Evolutionary conservation across 345 rosid genomes (phyloP), one percentile per base, ranked within the genome.

Genomic region (Gossypium longicalyx): DNA sequence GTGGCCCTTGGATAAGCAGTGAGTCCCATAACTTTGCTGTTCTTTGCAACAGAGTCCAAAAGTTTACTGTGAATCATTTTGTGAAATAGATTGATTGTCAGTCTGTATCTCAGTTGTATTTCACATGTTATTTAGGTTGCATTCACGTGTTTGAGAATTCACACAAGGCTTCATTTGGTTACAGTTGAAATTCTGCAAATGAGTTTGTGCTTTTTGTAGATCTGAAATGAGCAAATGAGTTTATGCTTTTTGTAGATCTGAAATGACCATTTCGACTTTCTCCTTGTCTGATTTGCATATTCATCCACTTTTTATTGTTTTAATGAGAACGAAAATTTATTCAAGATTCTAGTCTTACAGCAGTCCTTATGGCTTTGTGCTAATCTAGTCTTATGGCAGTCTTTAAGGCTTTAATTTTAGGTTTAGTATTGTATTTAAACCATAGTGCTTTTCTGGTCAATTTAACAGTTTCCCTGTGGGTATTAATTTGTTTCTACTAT

Each of bases 1-100:
- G 99, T 93, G 98, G 99, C 99, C 99, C 70, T 78, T 95, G 99
- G 99, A 95, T 83, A 95, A 95, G 86, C 68, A 82, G 99, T 95
- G 83, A 91, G 96, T 78, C 23, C 48, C 48, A 34, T 29, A 70
- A 81, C 73, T 29, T 70, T 52, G 27, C 62, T 70, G 47, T 53
- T 52, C 59, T 52, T 16, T 51, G 61, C 60, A 51, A 11, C 57
- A 48, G 34, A 13, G 6, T 52, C 45, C 25, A 38, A 29, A 34
- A n/a, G 48, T 52, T 48, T 45, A 48, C 54, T 58, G 59, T 38
- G 41, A 48, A 7, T 13, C 9, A 3, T 68, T 25, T 60, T 69
- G 70, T 66, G 45, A 16, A 48, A 22, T 67, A 45, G 54, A 67
- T 65, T 67, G 23, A 29, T 47, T 58, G 38, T 68, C 29, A 15